Evolutionary conservation across 805 yeast species (phyloP).

Genomic region (Candida ulmi): DNA sequence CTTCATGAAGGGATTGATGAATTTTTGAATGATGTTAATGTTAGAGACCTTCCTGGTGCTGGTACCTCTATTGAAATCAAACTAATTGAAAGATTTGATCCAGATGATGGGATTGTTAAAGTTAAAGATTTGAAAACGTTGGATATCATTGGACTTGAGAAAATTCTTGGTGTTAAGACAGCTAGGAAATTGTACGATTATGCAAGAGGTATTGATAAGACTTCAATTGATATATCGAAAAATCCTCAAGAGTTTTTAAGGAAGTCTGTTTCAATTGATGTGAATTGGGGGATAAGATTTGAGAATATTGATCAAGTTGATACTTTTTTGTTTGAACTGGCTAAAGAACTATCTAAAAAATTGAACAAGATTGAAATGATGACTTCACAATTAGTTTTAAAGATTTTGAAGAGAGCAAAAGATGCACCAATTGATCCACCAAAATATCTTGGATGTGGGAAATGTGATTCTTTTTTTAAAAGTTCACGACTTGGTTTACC

Average conservation of each 20-base stretch:
- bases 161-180: conserved; percentile 60
- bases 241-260: conserved; percentile 49
- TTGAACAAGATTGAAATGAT: conserved; percentile 38
- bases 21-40: conserved; percentile 22
- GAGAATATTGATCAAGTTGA: conserved; percentile 56
- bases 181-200: conserved; percentile 59
- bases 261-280: conserved; percentile 80
- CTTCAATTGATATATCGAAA: conserved; percentile 47
- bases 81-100: conserved; percentile 30
- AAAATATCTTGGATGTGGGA: conserved; percentile 82
- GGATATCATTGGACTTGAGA: conserved; percentile 31
- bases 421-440: conserved; percentile 72
- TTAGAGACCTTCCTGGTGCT: conserved; percentile 53
- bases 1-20: conserved; percentile 32
- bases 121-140: conserved; percentile 34
- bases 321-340: conserved; percentile 49
- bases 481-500: conserved; percentile 55
- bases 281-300: conserved; percentile 87
- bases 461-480: conserved; percentile 59
- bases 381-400: conserved; percentile 59
- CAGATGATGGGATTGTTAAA: conserved; percentile 15
- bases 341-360: conserved; percentile 54
- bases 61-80: conserved; percentile 48
- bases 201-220: conserved; percentile 62
- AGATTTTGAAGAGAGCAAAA: conserved; percentile 56